Evolutionary conservation across 768 basidiomycete genomes (phyloP).

Genomic region (Phylloporus scabripes): DNA sequence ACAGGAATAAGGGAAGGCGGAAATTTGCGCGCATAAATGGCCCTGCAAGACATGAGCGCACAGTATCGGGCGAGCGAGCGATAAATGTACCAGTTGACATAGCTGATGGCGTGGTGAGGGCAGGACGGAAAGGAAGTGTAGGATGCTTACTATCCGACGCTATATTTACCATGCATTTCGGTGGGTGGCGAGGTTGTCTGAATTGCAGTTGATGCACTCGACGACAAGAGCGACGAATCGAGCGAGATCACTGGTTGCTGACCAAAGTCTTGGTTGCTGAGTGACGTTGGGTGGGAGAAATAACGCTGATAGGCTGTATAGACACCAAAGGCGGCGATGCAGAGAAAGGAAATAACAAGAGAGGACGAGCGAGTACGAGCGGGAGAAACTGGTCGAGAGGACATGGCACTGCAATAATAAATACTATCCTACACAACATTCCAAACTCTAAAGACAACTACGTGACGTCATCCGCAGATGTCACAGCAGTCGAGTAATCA

Average conservation of each 20-base stretch:
- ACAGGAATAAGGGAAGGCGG: slow-evolving; percentile 80
- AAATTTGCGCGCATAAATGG: slow-evolving; percentile 92
- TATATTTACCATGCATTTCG: slow-evolving; percentile 55
- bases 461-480: slow-evolving; percentile 16
- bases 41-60: slow-evolving; percentile 45
- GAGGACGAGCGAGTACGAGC: slow-evolving; percentile 20
- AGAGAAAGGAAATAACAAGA: slow-evolving; percentile 34
- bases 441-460: slow-evolving; percentile 7
- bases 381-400: slow-evolving; percentile 14
- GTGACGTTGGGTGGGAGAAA: slow-evolving; percentile 17
- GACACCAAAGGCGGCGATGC: slow-evolving; percentile 34
- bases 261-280: too few species aligned
- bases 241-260: slow-evolving; percentile 11
- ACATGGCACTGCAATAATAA: slow-evolving; percentile 17
- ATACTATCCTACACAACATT: slow-evolving; percentile 15
- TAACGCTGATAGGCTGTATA: slow-evolving; percentile 42
- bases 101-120: slow-evolving; percentile 37
- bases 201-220: slow-evolving; percentile 5
- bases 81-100: slow-evolving; percentile 62
- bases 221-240: slow-evolving; percentile 3
- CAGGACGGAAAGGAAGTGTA: neutral
- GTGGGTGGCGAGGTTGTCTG: slow-evolving; percentile 26
- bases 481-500: slow-evolving; percentile 62
- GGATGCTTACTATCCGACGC: slow-evolving; percentile 70
- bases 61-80: neutral